Evolutionary conservation across 257 asterid species (phyloP), one percentile per base, ranked within the genome.

Genomic region (Solanum chiquidenum): DNA sequence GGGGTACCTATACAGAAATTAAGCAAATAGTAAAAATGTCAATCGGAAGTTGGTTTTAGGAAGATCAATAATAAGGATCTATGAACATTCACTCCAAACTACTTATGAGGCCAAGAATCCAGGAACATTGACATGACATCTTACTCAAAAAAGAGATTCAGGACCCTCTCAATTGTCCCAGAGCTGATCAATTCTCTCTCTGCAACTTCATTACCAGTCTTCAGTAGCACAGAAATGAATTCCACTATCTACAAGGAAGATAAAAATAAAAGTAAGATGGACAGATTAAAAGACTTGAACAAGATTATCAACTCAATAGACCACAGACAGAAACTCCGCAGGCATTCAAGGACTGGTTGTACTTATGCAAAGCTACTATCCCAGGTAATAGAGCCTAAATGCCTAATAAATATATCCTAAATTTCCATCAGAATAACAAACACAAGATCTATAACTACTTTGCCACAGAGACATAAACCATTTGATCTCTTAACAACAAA

Each of bases 71-170:
- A 80, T 46, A 80, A 16, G 13, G n/a, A 80, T 80, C 40, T 80
- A 80, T 2, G 85, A 29, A 46, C 42, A 18, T 49, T 46, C 42
- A 29, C 20, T 46, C 68, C 40, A 29, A 80, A 80, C 29, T 16
- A 46, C 35, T 18, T 46, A 5, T 18, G 25, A 80, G 68, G 42
- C 13, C 38, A 80, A 46, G 66, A 74, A 86, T 44, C 25, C 69
- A 42, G 82, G 27, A 27, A 68, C 58, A 83, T 49, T 31, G 86
- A 86, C 80, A 69, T 83, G 84, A 87, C 74, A 55, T 88, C 98
- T 87, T 94, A 96, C 99, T 96, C 98, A 85, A 96, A 95, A 90
- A 96, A 94, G 87, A 96, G 99, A 92, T 96, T 95, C 88, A 96
- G 91, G 88, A 94, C 92, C 88, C 98, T 94, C 71, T 29, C 91